Conservation (phyloP, 805 yeast genomes). For the Yarrowia yakushimensis region DNA sequence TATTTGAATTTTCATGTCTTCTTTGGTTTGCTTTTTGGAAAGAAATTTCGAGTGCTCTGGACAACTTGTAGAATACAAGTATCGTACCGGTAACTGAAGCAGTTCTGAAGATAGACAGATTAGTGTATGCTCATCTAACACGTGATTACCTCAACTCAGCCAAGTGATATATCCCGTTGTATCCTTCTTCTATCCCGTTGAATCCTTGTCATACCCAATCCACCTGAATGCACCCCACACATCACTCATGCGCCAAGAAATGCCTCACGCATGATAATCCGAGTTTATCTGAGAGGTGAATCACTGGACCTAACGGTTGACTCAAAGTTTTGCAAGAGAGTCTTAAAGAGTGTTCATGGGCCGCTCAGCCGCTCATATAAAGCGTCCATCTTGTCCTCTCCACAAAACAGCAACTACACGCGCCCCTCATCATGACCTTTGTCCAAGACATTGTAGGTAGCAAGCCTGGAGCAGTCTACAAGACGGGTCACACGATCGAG, state of each 20-base stretch:
- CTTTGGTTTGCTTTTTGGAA: too few species aligned
- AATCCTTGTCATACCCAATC: too few species aligned
- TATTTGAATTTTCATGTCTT: too few species aligned
- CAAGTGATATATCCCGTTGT: too few species aligned
- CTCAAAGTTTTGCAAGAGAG: neutral
- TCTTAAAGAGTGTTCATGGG: neutral
- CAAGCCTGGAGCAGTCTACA: neutral
- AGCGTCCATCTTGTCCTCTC: neutral
- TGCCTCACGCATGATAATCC: neutral
- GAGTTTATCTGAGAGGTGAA: neutral
- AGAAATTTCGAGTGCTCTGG: too few species aligned
- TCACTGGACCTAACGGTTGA: neutral
- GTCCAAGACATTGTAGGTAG: neutral
- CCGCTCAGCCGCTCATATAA: neutral
- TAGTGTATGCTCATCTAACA: too few species aligned
- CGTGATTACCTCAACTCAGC: too few species aligned
- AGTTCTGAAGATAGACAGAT: too few species aligned
- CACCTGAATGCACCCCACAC: neutral
- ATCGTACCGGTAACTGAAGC: too few species aligned
- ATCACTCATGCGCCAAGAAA: constrained; percentile 5
- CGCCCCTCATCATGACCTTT: neutral
- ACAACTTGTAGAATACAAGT: too few species aligned
- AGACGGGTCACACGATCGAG: neutral
- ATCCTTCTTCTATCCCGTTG: neutral
- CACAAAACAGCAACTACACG: neutral